These are phyloP conservation scores for Biancaea sappan DNA, from an alignment of 306 rosid genomes.

Conservation along the genomic window DNA sequence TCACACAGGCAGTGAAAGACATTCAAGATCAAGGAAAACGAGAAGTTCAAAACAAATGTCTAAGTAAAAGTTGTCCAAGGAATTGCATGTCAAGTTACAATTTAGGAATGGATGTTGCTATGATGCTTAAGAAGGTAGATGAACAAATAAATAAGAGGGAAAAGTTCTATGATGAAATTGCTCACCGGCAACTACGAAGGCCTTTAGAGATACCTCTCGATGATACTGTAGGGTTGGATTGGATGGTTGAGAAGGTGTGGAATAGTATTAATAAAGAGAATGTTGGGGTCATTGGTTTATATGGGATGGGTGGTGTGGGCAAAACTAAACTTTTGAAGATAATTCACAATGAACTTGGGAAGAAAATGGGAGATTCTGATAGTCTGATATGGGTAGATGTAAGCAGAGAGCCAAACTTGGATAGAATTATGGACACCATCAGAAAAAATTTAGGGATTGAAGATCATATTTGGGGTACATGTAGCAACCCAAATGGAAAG, in stretches of 20 bases:
- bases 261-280: neutral
- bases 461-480: neutral
- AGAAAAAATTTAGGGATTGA: neutral
- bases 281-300: neutral
- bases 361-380: neutral
- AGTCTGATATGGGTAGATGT: neutral
- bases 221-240: neutral
- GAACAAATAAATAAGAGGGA: neutral
- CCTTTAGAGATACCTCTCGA: neutral
- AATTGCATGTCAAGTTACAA: neutral
- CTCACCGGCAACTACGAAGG: no score
- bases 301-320: constrained; percentile 6
- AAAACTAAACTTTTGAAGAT: neutral
- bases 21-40: neutral
- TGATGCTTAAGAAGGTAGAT: neutral
- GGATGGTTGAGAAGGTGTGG: neutral
- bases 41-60: neutral
- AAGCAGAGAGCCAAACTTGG: neutral
- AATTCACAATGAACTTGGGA: neutral
- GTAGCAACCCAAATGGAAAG: neutral
- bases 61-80: neutral
- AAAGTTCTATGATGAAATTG: neutral
- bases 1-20: neutral
- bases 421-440: neutral
- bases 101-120: neutral